Evolutionary conservation across 1,284 basidiomycete species (phyloP), one percentile per base, ranked within the genome.

Genomic region (Ustilago bromivora): DNA sequence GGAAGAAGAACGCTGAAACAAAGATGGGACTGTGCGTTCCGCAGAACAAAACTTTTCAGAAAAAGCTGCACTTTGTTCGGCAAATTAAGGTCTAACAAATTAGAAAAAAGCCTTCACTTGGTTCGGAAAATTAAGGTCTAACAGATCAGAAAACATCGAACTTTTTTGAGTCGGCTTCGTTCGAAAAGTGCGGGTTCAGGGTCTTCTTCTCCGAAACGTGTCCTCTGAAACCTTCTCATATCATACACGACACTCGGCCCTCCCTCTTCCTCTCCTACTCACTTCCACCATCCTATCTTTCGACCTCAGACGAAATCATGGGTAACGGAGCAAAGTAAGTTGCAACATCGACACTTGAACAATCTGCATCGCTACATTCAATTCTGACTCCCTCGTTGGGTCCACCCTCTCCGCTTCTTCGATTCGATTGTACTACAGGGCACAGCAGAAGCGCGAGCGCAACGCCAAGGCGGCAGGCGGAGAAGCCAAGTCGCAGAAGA

Each of bases 391-490:
- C 17, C n/a, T 15, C 11, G 6, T 28, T 13, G 31, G 12, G 28
- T 34, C 9, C 34, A 38, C 34, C 58, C 31, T 19, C 19, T 40
- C 28, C 23, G 31, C 32, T 46, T 4, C 46, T 43, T 53, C 53
- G 12, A 38, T 34, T n/a, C 17, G n/a, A 36, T 36, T 15, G 36
- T 11, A 43, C 23, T 9, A 8, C 41, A 83, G 84, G 56, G 84
- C 84, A 61, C 79, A 81, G 51, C 84, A 85, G 62, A 85, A 85
- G 73, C 81, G 84, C 13, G 84, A 85, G 51, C 71, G 84, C 15
- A 85, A 84, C 66, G 84, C 84, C 28, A 83, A 81, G 60, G 71
- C 77, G 3, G 81, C 72, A 6, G 61, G 64, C 13, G 78, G 78
- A 13, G 80, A 75, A 7, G 74, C 84, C 28, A 84, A 79, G 61